Percentiles rank a stretch among this genome's conserved stretches.
Evolutionary conservation across 1,284 basidiomycete genomes (phyloP).

Genomic region (Phellinidium pouzarii): DNA sequence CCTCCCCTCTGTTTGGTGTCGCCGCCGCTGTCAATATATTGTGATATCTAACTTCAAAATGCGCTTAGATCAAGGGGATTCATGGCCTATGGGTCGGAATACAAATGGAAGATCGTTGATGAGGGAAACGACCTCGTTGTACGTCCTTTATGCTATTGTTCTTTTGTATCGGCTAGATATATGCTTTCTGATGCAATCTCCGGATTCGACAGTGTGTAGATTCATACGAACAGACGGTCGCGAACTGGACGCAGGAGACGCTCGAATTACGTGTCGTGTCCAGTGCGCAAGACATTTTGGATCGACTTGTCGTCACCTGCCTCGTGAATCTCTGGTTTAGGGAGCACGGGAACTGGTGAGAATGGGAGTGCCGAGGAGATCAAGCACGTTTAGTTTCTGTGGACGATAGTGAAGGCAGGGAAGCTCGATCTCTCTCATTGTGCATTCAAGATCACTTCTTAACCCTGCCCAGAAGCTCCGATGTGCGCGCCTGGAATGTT

Average conservation of each 20-base stretch:
- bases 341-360: conserved; percentile 36
- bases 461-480: neutral
- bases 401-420: neutral
- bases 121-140: conserved; percentile 43
- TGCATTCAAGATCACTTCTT: neutral
- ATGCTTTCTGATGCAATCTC: conserved; percentile 2
- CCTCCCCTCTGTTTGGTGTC: neutral
- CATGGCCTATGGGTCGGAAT: conserved; percentile 42
- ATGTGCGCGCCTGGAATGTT: neutral
- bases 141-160: conserved; percentile 22
- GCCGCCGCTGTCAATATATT: neutral
- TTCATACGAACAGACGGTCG: conserved; percentile 40
- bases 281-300: conserved; percentile 37
- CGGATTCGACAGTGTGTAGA: conserved; percentile 40
- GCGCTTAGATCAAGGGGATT: conserved; percentile 45
- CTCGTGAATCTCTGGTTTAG: conserved; percentile 50
- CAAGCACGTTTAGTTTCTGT: neutral
- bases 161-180: neutral
- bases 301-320: conserved; percentile 50
- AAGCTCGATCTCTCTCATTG: neutral
- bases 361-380: neutral
- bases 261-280: conserved; percentile 35
- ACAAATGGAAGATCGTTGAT: conserved; percentile 52
- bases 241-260: conserved; percentile 39
- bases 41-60: neutral